phyloP scores from a whole-genome alignment of 495 filamentous ascomycete species.

The Penicillium canescens region DNA sequence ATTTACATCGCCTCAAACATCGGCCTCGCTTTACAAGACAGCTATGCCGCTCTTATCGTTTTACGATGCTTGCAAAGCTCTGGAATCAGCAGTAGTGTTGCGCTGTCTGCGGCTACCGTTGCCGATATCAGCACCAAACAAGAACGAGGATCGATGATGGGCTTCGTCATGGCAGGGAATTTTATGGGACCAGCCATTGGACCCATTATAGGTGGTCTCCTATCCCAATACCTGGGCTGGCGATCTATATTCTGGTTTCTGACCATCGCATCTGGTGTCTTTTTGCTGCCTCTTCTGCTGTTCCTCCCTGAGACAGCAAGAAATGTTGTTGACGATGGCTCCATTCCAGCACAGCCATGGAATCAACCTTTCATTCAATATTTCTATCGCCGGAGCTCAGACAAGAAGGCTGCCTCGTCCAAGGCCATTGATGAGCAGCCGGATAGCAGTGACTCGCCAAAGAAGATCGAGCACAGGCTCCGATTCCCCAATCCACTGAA shows the following conservation, averaged over 20 bases:
- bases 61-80: conserved; percentile 51
- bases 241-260: conserved; percentile 75
- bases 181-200: conserved; percentile 53
- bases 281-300: conserved; percentile 31
- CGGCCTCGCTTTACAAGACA: conserved; percentile 47
- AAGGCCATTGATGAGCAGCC: background rate
- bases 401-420: background rate
- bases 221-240: conserved; percentile 69
- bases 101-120: conserved; percentile 41
- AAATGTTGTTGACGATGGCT: conserved; percentile 50
- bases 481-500: conserved; percentile 25
- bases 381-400: conserved; percentile 5
- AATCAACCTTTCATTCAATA: conserved; percentile 31
- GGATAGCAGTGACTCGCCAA: background rate
- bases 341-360: conserved; percentile 36
- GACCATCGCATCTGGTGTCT: conserved; percentile 54
- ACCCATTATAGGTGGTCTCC: conserved; percentile 64
- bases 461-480: conserved; percentile 12
- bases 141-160: conserved; percentile 48
- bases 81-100: conserved; percentile 48
- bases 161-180: conserved; percentile 30
- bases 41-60: conserved; percentile 48
- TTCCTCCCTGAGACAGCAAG: conserved; percentile 47
- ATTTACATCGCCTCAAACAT: conserved; percentile 52
- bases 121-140: conserved; percentile 40